Base-by-base conservation (phyloP, 106 monocot genomes). In the Phalaenopsis equestris region DNA sequence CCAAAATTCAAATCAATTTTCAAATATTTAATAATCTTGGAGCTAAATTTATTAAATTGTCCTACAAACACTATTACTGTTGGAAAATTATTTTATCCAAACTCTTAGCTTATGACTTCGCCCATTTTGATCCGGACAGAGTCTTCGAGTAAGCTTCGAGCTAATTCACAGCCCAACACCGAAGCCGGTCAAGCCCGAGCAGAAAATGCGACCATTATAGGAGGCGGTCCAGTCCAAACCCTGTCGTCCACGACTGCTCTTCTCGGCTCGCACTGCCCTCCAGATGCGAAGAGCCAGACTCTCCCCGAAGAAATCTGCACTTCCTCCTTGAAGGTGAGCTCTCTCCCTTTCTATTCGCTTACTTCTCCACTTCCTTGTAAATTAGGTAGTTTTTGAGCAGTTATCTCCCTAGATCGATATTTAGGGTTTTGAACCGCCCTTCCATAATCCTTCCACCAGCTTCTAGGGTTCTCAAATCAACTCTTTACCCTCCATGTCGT, bases 401-500 rank as follows among this genome's bases (percentile, higher is more conserved):
- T 6, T 0, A 1, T 42, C 6, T 19, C 39, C 39, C 41, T 19
- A 19, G 18, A 74, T 74, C 74, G 42, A 74, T 43, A 43, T 7
- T n/a, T 74, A 45, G 74, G 74, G 74, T 74, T 74, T 74, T 43
- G 36, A 74, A 72, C n/a, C 19, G 37, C n/a, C 43, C 42, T 74
- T 42, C 8, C 18, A 1, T n/a, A 72, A 74, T 74, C n/a, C 42
- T 39, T 72, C 1, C 42, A 41, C 19, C 74, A n/a, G 8, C 11
- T 4, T 49, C 76, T 76, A 46, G 48, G 48, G 10, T 76, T 76
- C 24, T 24, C 8, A 24, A 15, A 49, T 12, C 30, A 17, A 18
- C 67, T 19, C 9, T 49, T 9, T 43, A 10, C 19, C 30, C 12
- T 1, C 55, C 56, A 87, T 87, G 87, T 79, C 87, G 12, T 79